Conservation (phyloP, 331 rosid species). For the Stylosanthes scabra region DNA sequence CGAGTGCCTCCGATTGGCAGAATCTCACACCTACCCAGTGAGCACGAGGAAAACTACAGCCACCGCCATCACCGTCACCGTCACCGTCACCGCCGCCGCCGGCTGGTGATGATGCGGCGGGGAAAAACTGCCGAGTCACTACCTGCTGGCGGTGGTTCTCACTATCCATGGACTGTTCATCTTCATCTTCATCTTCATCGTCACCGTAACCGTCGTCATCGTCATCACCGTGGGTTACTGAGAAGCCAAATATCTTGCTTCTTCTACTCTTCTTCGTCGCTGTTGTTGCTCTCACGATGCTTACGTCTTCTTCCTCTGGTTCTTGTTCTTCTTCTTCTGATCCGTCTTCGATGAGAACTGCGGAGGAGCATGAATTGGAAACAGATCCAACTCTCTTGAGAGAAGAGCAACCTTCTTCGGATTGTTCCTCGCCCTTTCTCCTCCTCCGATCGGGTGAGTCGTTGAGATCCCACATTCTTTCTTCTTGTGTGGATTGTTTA, state of each 20-base stretch:
- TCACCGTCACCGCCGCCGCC: not conserved
- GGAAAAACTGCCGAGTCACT: slow-evolving; percentile 80
- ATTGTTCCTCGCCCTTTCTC: slow-evolving; percentile 49
- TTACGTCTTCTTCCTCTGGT: slow-evolving; percentile 22
- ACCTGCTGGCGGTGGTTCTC: slow-evolving; percentile 61
- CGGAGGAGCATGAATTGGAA: slow-evolving; percentile 91
- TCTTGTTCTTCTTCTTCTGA: slow-evolving; percentile 64
- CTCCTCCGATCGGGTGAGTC: slow-evolving; percentile 73
- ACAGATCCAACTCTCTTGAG: slow-evolving; percentile 81
- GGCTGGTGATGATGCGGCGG: slow-evolving; percentile 30
- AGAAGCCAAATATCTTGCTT: slow-evolving; percentile 75
- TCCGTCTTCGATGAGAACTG: slow-evolving; percentile 74
- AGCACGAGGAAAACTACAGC: slow-evolving; percentile 66
- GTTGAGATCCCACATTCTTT: slow-evolving; percentile 98
- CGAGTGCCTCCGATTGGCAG: slow-evolving; percentile 61
- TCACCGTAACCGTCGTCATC: not conserved
- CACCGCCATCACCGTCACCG: slow-evolving; percentile 16
- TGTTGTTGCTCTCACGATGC: slow-evolving; percentile 8
- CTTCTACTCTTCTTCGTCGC: slow-evolving; percentile 48
- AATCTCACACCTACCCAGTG: slow-evolving; percentile 94
- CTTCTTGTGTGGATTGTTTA: not conserved
- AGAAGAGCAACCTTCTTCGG: slow-evolving; percentile 75
- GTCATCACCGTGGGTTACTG: slow-evolving; percentile 48
- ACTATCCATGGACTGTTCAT: slow-evolving; percentile 38
- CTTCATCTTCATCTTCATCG: no score